Evolutionary conservation across 345 rosid genomes (phyloP).

Genomic region (Psidium friedrichsthalianum): DNA sequence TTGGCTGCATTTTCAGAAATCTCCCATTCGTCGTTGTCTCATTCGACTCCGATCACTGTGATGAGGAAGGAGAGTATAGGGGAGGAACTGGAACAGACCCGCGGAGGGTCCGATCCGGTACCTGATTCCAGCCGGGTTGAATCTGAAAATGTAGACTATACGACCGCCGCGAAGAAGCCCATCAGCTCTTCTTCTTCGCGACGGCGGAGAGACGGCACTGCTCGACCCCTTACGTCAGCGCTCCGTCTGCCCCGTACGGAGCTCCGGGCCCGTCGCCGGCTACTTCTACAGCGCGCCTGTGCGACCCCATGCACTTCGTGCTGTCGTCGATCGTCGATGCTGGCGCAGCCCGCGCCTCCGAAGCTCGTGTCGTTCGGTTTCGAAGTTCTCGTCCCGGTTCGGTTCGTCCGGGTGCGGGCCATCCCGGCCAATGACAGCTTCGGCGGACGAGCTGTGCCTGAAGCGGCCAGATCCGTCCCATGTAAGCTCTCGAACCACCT

Average conservation of each 20-base stretch:
- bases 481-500: slow-evolving; percentile 85
- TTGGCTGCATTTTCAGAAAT: too few relatives aligned
- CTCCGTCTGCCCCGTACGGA: slow-evolving; percentile 90
- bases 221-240: slow-evolving; percentile 96
- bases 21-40: too few relatives aligned
- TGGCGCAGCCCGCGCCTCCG: neutral
- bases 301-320: slow-evolving; percentile 88
- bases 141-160: too few relatives aligned
- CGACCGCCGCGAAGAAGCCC: too few relatives aligned
- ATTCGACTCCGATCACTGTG: too few relatives aligned
- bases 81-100: too few relatives aligned
- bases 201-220: slow-evolving; percentile 50
- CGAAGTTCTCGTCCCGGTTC: slow-evolving; percentile 67
- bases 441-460: slow-evolving; percentile 85
- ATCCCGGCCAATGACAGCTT: slow-evolving; percentile 64
- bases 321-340: slow-evolving; percentile 13
- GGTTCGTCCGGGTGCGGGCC: slow-evolving; percentile 31
- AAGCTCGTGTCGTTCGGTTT: slow-evolving; percentile 49
- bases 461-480: slow-evolving; percentile 92
- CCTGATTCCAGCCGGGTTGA: too few relatives aligned
- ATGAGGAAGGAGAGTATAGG: too few relatives aligned
- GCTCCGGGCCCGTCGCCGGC: slow-evolving; percentile 33
- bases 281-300: slow-evolving; percentile 91
- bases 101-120: too few relatives aligned
- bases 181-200: slow-evolving; percentile 3